These are phyloP conservation scores for Zizania palustris DNA, from an alignment of 202 grass and related monocot species.

Conservation along the genomic window DNA sequence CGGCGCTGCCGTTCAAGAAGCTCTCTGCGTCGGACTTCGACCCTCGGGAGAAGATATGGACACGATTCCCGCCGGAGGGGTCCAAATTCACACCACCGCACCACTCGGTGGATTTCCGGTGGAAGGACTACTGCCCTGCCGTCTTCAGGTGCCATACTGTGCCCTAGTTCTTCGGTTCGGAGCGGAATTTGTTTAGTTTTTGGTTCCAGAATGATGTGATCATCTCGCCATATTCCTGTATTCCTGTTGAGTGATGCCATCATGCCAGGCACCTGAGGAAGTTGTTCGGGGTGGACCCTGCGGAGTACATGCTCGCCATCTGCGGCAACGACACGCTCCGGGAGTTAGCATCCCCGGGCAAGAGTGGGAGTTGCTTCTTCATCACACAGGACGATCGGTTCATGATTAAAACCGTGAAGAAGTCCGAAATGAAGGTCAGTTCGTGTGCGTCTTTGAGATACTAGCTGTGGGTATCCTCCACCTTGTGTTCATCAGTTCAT, in stretches of 20 bases:
- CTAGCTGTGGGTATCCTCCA: not conserved
- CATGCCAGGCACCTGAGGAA: constrained; percentile 52
- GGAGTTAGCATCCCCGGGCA: constrained; percentile 57
- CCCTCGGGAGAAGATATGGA: constrained; percentile 63
- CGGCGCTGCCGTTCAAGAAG: constrained; percentile 62
- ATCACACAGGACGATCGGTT: constrained; percentile 60
- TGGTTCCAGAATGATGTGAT: not conserved
- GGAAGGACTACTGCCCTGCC: constrained; percentile 65
- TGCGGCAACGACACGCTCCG: constrained; percentile 54
- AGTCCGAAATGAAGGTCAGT: constrained; percentile 64
- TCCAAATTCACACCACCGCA: constrained; percentile 69
- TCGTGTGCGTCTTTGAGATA: not conserved
- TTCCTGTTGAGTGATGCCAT: constrained; percentile 21
- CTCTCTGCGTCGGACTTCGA: constrained; percentile 50
- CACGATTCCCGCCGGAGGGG: constrained; percentile 66
- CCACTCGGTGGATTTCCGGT: constrained; percentile 58
- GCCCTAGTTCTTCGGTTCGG: not conserved
- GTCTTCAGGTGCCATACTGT: constrained; percentile 52
- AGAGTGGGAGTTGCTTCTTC: constrained; percentile 67
- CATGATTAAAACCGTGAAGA: constrained; percentile 68
- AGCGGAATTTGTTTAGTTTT: not conserved
- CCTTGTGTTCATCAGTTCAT: not conserved
- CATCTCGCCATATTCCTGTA: constrained; percentile 5
- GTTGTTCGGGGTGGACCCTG: constrained; percentile 62
- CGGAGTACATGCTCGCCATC: constrained; percentile 67